phyloP scores from a whole-genome alignment of 2,329 filamentous ascomycete species.

The Torrubiellomyces zombiae region DNA sequence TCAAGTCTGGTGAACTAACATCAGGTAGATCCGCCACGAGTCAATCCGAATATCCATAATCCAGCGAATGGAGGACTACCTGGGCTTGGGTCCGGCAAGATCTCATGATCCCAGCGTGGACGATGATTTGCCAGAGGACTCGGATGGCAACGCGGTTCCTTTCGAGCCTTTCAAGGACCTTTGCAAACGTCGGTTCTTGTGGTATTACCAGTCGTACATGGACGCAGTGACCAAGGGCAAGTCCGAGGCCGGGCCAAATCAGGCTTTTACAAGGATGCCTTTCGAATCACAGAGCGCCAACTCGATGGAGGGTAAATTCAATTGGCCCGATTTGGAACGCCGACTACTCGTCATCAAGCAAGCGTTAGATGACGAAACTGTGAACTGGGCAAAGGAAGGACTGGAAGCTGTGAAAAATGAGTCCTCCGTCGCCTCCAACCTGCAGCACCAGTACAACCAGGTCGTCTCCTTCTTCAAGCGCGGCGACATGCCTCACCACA shows the following conservation, averaged over 20 bases:
- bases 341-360: constrained; percentile 54
- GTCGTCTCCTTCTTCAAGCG: constrained; percentile 59
- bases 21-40: constrained; percentile 67
- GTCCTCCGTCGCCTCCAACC: constrained; percentile 60
- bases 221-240: constrained; percentile 50
- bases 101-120: constrained; percentile 30
- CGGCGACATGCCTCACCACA: constrained; percentile 53
- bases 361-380: constrained; percentile 54
- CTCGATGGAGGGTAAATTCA: constrained; percentile 71
- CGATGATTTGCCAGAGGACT: constrained; percentile 30
- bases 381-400: constrained; percentile 56
- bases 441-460: constrained; percentile 74
- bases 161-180: constrained; percentile 85
- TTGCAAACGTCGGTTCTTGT: constrained; percentile 80
- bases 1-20: constrained; percentile 5
- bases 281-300: constrained; percentile 61
- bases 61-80: constrained; percentile 63
- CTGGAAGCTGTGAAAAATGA: constrained; percentile 45
- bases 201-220: constrained; percentile 88
- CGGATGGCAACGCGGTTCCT: constrained; percentile 38
- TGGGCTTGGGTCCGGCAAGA: constrained; percentile 44
- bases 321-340: constrained; percentile 57
- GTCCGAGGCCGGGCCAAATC: constrained; percentile 43
- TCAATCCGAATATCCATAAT: constrained; percentile 75
- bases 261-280: constrained; percentile 62